phyloP scores from a whole-genome alignment of 2,329 filamentous ascomycete genomes.

The Ambrosiella cleistominuta region DNA sequence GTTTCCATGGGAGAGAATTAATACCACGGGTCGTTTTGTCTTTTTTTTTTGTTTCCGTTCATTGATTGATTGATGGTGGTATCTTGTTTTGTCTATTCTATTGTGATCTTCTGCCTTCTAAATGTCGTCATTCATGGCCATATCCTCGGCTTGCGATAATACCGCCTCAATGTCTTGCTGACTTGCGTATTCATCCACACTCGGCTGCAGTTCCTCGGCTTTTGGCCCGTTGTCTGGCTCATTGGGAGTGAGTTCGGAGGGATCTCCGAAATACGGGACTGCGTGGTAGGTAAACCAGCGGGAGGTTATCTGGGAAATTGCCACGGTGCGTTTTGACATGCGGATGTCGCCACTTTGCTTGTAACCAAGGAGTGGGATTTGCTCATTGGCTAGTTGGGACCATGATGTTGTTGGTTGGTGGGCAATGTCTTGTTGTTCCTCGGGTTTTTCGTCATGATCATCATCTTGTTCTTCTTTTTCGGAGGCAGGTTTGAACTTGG shows the following conservation, averaged over 20 bases:
- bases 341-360: conserved; percentile 8
- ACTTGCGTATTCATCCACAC: not conserved
- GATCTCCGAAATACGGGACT: too few relatives aligned
- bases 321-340: conserved; percentile 8
- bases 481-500: not conserved
- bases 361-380: conserved; percentile 11
- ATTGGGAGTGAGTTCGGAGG: too few relatives aligned
- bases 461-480: not conserved
- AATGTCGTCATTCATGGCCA: not conserved
- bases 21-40: not conserved
- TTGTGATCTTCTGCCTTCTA: not conserved
- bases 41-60: conserved; percentile 7
- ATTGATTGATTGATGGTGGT: not conserved
- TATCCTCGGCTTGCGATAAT: conserved; percentile 6
- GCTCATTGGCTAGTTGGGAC: not conserved
- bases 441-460: not conserved
- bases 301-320: not conserved
- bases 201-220: not conserved
- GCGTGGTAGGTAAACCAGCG: conserved; percentile 8
- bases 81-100: not conserved
- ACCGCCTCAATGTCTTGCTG: conserved; percentile 5
- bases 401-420: not conserved
- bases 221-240: not conserved
- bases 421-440: not conserved
- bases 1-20: not conserved